These are phyloP conservation scores for Sporothrix inflata DNA, from an alignment of 2,329 filamentous ascomycete genomes.

Conservation along the genomic window DNA sequence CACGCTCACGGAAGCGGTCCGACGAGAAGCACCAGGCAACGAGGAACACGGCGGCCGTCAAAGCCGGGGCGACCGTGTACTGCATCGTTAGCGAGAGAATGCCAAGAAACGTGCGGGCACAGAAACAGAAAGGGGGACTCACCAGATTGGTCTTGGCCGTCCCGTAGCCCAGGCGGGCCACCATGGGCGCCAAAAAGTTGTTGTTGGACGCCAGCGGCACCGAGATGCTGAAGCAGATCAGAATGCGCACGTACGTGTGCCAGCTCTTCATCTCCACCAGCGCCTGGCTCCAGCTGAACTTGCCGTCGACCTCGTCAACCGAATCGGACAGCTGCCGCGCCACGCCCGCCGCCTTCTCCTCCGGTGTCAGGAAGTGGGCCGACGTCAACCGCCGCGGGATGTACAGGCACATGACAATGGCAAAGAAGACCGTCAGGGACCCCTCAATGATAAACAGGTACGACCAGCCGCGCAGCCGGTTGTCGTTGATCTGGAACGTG, in stretches of 20 bases:
- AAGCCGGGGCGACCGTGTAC: conserved; percentile 35
- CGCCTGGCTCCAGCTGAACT: conserved; percentile 30
- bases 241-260: conserved; percentile 1
- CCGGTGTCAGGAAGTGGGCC: conserved; percentile 32
- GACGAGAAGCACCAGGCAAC: conserved; percentile 31
- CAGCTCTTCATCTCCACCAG: conserved; percentile 23
- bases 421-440: conserved; percentile 32
- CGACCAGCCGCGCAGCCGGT: conserved; percentile 27
- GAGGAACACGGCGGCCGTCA: conserved; percentile 31
- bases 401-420: conserved; percentile 33
- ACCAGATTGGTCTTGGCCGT: conserved; percentile 33
- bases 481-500: conserved; percentile 50
- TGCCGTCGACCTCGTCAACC: conserved; percentile 31
- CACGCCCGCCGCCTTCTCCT: conserved; percentile 30
- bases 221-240: conserved; percentile 31
- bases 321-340: conserved; percentile 32
- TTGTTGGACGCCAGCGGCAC: conserved; percentile 32
- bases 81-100: too few species aligned
- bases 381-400: conserved; percentile 32
- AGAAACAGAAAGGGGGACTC: too few species aligned
- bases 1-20: conserved; percentile 33
- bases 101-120: too few species aligned
- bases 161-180: conserved; percentile 32
- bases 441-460: conserved; percentile 36
- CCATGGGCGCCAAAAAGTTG: conserved; percentile 34